Evolutionary conservation across 1,284 basidiomycete genomes (phyloP).

Genomic region (Cryptococcus sp.): DNA sequence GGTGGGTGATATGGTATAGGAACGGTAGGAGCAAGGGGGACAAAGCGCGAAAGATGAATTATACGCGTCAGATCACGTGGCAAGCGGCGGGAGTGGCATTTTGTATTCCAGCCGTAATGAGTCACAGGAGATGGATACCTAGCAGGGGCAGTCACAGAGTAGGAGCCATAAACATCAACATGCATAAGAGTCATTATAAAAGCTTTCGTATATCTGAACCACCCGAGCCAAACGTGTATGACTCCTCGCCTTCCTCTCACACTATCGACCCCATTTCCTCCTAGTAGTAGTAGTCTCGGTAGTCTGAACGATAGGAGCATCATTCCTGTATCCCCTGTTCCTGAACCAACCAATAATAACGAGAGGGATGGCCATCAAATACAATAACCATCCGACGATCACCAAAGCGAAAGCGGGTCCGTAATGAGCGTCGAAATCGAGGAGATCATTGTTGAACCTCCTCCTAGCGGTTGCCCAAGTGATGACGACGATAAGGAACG

Average conservation of each 20-base stretch:
- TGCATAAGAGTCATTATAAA: neutral
- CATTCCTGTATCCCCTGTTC: conserved; percentile 17
- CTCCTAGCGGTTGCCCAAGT: conserved; percentile 30
- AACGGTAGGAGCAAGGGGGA: too few relatives aligned
- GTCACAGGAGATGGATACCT: too few relatives aligned
- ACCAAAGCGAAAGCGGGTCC: conserved; percentile 28
- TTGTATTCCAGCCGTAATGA: too few relatives aligned
- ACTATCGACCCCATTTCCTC: neutral
- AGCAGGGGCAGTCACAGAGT: too few relatives aligned
- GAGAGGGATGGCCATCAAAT: conserved; percentile 20
- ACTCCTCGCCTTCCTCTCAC: neutral
- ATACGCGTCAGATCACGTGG: too few relatives aligned
- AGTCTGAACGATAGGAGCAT: neutral
- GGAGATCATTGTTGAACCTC: conserved; percentile 14
- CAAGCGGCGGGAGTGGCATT: too few relatives aligned
- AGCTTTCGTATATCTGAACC: neutral
- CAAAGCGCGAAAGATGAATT: too few relatives aligned
- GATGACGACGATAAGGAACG: conserved; percentile 32
- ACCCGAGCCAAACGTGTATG: neutral
- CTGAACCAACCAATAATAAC: conserved; percentile 29
- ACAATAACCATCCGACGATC: conserved; percentile 31
- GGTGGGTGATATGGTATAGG: too few relatives aligned
- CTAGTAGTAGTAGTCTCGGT: neutral
- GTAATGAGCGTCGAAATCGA: conserved; percentile 20
- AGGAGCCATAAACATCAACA: neutral